Conservation (phyloP, 805 yeast species). For the Clavispora carvajalis region DNA sequence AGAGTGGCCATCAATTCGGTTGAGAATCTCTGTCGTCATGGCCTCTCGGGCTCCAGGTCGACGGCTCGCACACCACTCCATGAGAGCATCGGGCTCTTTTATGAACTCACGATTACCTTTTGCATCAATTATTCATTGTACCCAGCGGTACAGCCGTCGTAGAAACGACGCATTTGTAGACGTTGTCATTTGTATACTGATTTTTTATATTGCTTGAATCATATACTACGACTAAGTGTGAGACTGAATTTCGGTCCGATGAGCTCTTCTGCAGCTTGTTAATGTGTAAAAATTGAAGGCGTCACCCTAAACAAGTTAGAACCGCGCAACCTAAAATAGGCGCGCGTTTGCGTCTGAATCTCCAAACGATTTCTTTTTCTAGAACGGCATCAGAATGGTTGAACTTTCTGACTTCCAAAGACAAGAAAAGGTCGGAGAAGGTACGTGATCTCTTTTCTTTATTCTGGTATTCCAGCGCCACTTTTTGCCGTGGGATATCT, state of each 20-base stretch:
- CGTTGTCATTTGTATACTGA: neutral
- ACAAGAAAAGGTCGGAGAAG: slow-evolving; percentile 95
- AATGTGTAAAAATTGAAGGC: neutral
- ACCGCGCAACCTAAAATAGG: neutral
- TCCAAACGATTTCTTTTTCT: neutral
- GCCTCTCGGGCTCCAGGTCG: neutral
- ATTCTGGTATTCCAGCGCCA: neutral
- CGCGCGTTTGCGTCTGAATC: neutral
- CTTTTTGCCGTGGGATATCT: neutral
- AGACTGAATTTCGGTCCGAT: too few relatives aligned
- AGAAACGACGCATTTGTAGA: neutral
- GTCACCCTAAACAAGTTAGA: neutral
- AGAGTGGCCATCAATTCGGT: neutral
- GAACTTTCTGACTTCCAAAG: slow-evolving; percentile 90
- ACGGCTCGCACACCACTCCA: neutral
- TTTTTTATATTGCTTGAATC: neutral
- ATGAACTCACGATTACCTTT: neutral
- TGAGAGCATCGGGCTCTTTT: neutral
- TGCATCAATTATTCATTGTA: neutral
- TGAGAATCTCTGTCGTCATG: too few relatives aligned
- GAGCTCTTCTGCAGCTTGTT: too few relatives aligned
- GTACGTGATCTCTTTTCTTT: slow-evolving; percentile 30
- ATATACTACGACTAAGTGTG: too few relatives aligned
- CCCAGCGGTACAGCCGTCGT: neutral
- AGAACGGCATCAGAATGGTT: slow-evolving; percentile 46